Percentiles rank a stretch among this genome's conserved stretches.
These are phyloP conservation scores for Glycine tomentella DNA, from an alignment of 306 rosid species.

Conservation along the genomic window DNA sequence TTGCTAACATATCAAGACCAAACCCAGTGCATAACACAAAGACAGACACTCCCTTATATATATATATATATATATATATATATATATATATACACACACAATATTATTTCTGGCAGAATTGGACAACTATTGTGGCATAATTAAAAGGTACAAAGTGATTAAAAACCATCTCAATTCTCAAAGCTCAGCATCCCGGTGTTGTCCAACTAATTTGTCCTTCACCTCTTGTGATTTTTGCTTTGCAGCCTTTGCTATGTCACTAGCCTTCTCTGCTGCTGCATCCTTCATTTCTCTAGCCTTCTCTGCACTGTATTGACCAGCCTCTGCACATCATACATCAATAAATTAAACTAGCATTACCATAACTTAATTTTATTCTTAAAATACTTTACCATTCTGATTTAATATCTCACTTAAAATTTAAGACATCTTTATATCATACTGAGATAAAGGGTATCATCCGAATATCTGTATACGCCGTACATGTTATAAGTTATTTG, in stretches of 20 bases:
- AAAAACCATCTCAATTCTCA: constrained; percentile 32
- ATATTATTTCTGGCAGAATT: too few relatives aligned
- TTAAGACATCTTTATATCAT: too few relatives aligned
- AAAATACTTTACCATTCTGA: not conserved
- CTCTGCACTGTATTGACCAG: constrained; percentile 55
- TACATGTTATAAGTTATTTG: too few relatives aligned
- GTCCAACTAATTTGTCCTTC: constrained; percentile 42
- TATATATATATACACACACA: too few relatives aligned
- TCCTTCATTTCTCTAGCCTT: constrained; percentile 54
- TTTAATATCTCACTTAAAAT: not conserved
- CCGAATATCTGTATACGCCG: too few relatives aligned
- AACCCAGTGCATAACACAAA: not conserved
- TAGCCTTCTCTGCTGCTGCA: constrained; percentile 51
- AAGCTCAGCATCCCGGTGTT: constrained; percentile 65
- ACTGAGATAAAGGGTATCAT: too few relatives aligned
- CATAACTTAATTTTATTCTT: not conserved
- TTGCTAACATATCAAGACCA: not conserved
- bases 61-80: too few relatives aligned
- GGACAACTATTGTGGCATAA: not conserved
- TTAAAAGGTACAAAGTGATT: not conserved
- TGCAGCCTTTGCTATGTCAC: constrained; percentile 46
- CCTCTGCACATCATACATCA: constrained; percentile 48
- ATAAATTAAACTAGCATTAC: not conserved
- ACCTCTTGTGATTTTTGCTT: constrained; percentile 52
- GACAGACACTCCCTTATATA: not conserved